A percentile compares a stretch with the other conserved stretches of the same genome.
These are phyloP conservation scores for Beta corolliflora DNA, from an alignment of 179 eudicot genomes.

Conservation along the genomic window DNA sequence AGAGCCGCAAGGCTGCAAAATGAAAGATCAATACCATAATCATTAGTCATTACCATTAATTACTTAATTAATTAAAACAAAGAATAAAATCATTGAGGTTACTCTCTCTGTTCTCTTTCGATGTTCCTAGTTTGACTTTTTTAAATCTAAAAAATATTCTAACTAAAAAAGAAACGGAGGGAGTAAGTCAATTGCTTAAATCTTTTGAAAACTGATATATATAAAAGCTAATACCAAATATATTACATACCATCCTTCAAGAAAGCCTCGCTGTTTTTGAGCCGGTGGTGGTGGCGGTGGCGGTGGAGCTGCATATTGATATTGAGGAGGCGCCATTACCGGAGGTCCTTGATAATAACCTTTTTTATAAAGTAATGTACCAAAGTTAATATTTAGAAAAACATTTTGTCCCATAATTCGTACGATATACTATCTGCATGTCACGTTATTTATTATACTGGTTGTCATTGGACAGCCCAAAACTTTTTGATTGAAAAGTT, in stretches of 20 bases:
- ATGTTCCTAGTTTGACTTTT: no score
- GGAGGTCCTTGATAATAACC: constrained; percentile 48
- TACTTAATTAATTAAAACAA: no score
- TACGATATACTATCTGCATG: no score
- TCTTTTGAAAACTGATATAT: no score
- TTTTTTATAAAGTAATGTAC: neutral
- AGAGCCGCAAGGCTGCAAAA: constrained; percentile 41
- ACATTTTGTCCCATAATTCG: no score
- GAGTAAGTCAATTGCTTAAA: neutral
- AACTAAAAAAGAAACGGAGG: no score
- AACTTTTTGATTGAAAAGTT: neutral
- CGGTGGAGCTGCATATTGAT: constrained; percentile 32
- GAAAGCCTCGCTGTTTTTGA: constrained; percentile 33
- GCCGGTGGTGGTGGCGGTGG: constrained; percentile 27
- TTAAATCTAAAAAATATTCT: no score
- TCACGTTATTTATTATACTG: no score
- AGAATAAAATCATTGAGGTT: neutral
- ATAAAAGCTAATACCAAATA: neutral
- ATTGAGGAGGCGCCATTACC: constrained; percentile 44
- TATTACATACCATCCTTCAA: constrained; percentile 37
- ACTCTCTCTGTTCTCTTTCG: no score
- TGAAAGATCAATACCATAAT: neutral
- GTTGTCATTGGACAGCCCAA: neutral
- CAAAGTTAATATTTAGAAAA: no score
- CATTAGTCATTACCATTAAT: neutral